Conservation (phyloP, 768 basidiomycete species). For the Auriscalpium vulgare region DNA sequence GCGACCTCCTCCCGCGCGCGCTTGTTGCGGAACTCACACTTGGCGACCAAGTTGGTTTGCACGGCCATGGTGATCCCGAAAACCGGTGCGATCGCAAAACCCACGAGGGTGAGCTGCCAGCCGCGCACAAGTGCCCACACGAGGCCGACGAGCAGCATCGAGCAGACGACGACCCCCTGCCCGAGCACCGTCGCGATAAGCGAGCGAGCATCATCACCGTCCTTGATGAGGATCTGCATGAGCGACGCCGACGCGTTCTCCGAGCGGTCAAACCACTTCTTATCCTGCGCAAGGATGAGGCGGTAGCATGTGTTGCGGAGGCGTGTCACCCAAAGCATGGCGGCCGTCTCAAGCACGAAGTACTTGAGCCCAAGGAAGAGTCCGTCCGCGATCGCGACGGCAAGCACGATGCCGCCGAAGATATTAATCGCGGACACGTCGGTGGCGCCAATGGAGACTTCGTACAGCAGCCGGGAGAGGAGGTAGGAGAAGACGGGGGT, state of each 20-base stretch:
- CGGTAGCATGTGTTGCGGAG: conserved; percentile 51
- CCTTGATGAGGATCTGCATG: conserved; percentile 75
- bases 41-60: conserved; percentile 64
- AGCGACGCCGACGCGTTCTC: conserved; percentile 52
- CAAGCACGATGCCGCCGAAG: conserved; percentile 67
- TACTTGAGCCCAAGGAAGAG: conserved; percentile 69
- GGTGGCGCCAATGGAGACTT: conserved; percentile 65
- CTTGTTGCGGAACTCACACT: conserved; percentile 76
- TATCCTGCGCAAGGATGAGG: conserved; percentile 71
- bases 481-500: conserved; percentile 91
- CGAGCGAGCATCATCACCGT: conserved; percentile 79
- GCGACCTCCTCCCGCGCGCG: conserved; percentile 79
- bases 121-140: conserved; percentile 83
- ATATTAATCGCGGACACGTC: conserved; percentile 53
- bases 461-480: conserved; percentile 72
- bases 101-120: conserved; percentile 91
- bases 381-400: conserved; percentile 70
- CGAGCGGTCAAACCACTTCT: conserved; percentile 74
- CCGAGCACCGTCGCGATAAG: conserved; percentile 67
- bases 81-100: conserved; percentile 78
- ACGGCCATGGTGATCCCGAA: conserved; percentile 69
- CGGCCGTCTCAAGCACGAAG: conserved; percentile 69
- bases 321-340: conserved; percentile 64
- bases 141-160: conserved; percentile 81
- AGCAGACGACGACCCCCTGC: conserved; percentile 61